Evolutionary conservation across 176 grass and related monocot genomes (phyloP), one percentile per base, ranked within the genome.

Genomic region (Triticum timopheevii): DNA sequence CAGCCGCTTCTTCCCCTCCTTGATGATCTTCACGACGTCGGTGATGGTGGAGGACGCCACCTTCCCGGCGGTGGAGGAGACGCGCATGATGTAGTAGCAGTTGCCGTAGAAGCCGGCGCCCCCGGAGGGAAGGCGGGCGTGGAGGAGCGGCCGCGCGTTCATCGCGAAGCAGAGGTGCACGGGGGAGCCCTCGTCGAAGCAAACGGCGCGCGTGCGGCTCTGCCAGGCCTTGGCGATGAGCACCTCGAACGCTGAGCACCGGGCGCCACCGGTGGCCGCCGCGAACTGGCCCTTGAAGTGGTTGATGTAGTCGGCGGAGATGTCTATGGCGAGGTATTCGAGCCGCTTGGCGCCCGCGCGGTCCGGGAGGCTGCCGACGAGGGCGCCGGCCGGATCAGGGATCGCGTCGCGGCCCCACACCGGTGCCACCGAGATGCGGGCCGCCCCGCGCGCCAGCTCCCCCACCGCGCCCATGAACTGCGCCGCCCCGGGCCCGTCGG

Each of bases 41-140:
- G 92, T 82, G 19, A 97, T 82, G 7, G 92, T 85, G 8, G 92
- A 81, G 3, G 64, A 13, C 0, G 33, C 64, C 8, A 97, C 66
- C 69, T 47, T 78, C 0, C 84, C 87, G 4, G 92, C 88, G 2
- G 88, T 83, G 4, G 94, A 82, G 3, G 92, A 34, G 1, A 94
- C 89, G 69, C 88, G 88, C 94, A 97, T 97, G 85, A 97, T 97
- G 82, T 97, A 97, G 87, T 97, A 97, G 91, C 94, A 97, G 80
- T 97, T 97, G 42, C 94, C 94, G 75, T 97, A 97, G 86, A 93
- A 97, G 0, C 94, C 94, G 1, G 63, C 74, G 27, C 86, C 88
- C 24, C 47, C 85, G 8, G 16, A 23, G 7, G 90, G 88, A 45
- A 82, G 63, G 34, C 66, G 76, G 27, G 49, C 64, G 20, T 73